Conservation (phyloP, 352 stramenopile genomes). For the Globisporangium cystogenes region DNA sequence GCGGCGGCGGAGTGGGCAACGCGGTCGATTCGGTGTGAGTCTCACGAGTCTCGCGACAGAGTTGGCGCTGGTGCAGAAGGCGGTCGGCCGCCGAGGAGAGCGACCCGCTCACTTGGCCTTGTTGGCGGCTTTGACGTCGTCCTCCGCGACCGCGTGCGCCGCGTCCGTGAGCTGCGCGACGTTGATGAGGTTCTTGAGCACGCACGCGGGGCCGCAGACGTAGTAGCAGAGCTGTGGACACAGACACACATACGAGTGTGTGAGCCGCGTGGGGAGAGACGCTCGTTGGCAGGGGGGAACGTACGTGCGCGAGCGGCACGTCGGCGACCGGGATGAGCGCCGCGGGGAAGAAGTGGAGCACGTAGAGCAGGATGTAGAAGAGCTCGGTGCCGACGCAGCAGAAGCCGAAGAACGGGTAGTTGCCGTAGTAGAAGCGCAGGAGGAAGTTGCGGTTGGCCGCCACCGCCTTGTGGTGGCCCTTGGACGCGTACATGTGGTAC, state of each 20-base stretch:
- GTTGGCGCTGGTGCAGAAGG: too few species aligned
- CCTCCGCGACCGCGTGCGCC: slow-evolving; percentile 65
- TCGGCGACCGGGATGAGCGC: slow-evolving; percentile 48
- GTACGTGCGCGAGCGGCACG: slow-evolving; percentile 54
- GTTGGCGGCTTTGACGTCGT: slow-evolving; percentile 48
- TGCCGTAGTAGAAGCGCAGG: slow-evolving; percentile 91
- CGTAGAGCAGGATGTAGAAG: slow-evolving; percentile 91
- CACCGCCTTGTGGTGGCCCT: slow-evolving; percentile 94
- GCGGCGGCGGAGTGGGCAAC: background rate
- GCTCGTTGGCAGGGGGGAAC: slow-evolving; percentile 7
- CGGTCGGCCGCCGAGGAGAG: background rate
- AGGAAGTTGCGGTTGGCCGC: slow-evolving; percentile 91
- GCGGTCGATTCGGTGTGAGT: background rate
- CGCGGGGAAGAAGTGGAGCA: slow-evolving; percentile 76
- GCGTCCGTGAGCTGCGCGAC: slow-evolving; percentile 88
- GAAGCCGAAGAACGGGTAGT: slow-evolving; percentile 91
- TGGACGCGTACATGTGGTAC: slow-evolving; percentile 97
- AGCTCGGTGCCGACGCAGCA: slow-evolving; percentile 91
- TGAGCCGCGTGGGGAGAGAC: too few species aligned
- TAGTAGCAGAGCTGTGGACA: slow-evolving; percentile 69
- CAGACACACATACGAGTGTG: slow-evolving; percentile 2
- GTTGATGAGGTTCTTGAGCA: slow-evolving; percentile 93
- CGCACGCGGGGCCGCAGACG: slow-evolving; percentile 84
- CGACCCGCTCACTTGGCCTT: slow-evolving; percentile 40
- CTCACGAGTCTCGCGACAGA: background rate